Base-by-base conservation (phyloP, 441 rosid genomes). In the Populus trichocarpa region DNA sequence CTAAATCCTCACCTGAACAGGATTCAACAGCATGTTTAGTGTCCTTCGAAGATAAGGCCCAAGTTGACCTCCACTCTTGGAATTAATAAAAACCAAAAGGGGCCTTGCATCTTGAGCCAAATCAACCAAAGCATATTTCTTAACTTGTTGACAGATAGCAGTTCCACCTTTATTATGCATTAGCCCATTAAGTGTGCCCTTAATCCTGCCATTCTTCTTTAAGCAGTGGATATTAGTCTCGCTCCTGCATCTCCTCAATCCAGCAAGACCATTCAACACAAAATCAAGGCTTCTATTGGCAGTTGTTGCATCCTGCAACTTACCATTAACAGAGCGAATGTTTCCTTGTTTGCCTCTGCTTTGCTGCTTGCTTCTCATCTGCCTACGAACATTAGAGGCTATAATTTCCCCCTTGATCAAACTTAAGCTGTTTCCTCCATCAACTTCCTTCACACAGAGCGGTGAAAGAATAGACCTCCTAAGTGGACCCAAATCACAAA, bases 61-160 rank as follows among this genome's bases (percentile, higher is more conserved):
- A 46, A 81, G 88, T 78, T 86, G 93, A 70, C 91, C 95, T 53
- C 95, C 95, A 18, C 95, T 91, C 84, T 87, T 89, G 76, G 91
- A 87, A 80, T 91, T 91, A 32, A 91, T 87, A 75, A 91, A 89
- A 67, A 91, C 95, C 80, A 91, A 82, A 69, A 91, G 89, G 14
- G 95, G 95, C 77, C 90, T 87, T 57, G 86, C 88, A 78, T 86
- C 91, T 14, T 83, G 82, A 40, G 91, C 88, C 75, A 86, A 77
- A 74, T 90, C 91, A 70, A 84, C 86, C 77, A 90, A 80, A 46
- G 36, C 57, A 78, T 80, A 85, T 70, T 82, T 89, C 81, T 84
- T 90, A 70, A 67, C 83, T 74, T 75, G 81, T 66, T 63, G 77
- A 64, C 67, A 70, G 72, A 66, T 75, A 18, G 65, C 68, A 76